Evolutionary conservation across 805 yeast species (phyloP), one percentile per base, ranked within the genome.

Genomic region (Schwanniomyces vanrijiae): DNA sequence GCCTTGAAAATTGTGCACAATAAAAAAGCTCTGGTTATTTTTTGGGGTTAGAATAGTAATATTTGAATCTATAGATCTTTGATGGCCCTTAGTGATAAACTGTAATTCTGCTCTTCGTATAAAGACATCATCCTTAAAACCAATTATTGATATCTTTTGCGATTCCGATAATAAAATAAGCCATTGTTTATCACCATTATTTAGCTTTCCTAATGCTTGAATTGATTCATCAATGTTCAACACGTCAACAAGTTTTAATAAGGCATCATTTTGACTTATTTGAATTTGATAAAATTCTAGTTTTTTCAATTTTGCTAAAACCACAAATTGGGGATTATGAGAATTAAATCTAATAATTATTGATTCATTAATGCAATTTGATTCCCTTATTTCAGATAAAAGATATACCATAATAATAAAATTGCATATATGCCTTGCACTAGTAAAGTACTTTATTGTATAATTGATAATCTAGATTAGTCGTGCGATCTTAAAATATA

Each of bases 31-130:
- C 2, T 55, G 46, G 4, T 24, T 19, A 0, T 43, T 43, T 7
- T 42, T 19, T 5, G 50, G 51, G 33, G 51, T 59, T 4, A 47
- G 54, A 4, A 54, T 42, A 4, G 61, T 44, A 21, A 54, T 40
- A 20, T 33, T 38, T 5, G 56, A 39, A 40, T 63, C 69, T 0
- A 60, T 46, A 6, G 63, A 54, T 26, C 47, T 45, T 42, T 58
- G 68, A 33, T 62, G 66, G 18, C 64, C 61, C 22, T 37, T 44
- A 1, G 58, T 55, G 33, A 53, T 54, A 41, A 63, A 48, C 9
- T 38, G 29, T 6, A 43, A 41, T 13, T 50, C 29, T 20, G 47
- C 47, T 24, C 37, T 41, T n/a, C 31, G 39, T 4, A 48, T 24
- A 43, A 57, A 54, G 16, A 42, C 24, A 18, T 37, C 21, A 7